Evolutionary conservation across 2,329 filamentous ascomycete species (phyloP).

Genomic region (Huntiella abstrusa): DNA sequence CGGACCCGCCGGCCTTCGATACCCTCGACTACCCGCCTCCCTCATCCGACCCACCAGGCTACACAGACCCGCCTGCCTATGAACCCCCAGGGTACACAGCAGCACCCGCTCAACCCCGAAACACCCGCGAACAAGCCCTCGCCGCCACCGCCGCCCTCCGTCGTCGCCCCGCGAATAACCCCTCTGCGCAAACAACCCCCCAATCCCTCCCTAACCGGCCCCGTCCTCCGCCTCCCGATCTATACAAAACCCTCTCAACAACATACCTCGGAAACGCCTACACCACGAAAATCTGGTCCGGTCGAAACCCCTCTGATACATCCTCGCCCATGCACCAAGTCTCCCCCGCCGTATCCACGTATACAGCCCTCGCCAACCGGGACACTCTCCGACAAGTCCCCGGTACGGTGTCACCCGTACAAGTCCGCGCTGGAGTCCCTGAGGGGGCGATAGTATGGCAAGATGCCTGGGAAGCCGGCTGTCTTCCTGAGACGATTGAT

Average conservation of each 20-base stretch:
- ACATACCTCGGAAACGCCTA: conserved; percentile 16
- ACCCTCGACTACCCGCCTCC: conserved; percentile 22
- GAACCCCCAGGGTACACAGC: conserved; percentile 5
- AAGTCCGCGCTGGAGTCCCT: conserved; percentile 32
- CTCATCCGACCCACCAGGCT: conserved; percentile 12
- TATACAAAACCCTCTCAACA: conserved; percentile 13
- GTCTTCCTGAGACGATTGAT: conserved; percentile 16
- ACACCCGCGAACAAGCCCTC: conserved; percentile 2
- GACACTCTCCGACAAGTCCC: conserved; percentile 19
- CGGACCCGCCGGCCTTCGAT: conserved; percentile 19
- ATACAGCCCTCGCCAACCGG: conserved; percentile 20
- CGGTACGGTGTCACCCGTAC: conserved; percentile 29
- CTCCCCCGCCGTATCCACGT: conserved; percentile 9
- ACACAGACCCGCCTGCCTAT: conserved; percentile 4
- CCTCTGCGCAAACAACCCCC: not conserved
- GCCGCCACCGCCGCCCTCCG: conserved; percentile 6
- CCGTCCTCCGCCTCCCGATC: conserved; percentile 5
- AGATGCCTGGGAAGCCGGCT: conserved; percentile 32
- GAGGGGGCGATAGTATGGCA: conserved; percentile 26
- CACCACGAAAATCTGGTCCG: conserved; percentile 15
- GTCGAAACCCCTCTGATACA: conserved; percentile 15
- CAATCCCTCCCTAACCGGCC: conserved; percentile 1
- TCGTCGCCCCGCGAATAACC: conserved; percentile 8
- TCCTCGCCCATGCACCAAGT: not conserved
- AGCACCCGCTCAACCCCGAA: not conserved